Percentiles rank a stretch among this genome's conserved stretches.
Evolutionary conservation across 768 basidiomycete genomes (phyloP).

Genomic region (Rhodotorula toruloides): DNA sequence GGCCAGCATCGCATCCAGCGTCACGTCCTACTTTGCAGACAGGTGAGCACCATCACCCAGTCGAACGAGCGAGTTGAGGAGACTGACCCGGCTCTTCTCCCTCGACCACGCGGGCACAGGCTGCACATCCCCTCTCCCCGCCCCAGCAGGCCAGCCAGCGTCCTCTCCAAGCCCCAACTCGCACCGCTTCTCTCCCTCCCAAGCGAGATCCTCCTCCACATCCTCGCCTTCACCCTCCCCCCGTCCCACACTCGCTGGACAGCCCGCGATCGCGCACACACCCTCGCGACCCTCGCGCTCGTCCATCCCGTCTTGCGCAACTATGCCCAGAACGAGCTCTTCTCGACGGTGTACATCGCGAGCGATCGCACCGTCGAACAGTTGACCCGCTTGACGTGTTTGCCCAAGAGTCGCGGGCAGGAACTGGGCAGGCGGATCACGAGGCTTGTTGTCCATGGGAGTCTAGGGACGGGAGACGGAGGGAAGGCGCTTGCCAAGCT

Average conservation of each 20-base stretch:
- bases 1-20: background rate
- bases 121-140: background rate
- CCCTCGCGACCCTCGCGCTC: constrained; percentile 16
- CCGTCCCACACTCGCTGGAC: background rate
- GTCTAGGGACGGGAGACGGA: constrained; percentile 1
- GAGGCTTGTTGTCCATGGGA: constrained; percentile 2
- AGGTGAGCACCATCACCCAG: background rate
- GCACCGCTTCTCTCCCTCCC: constrained; percentile 22
- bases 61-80: background rate
- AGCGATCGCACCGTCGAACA: constrained; percentile 2
- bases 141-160: background rate
- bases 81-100: background rate
- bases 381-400: background rate
- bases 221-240: constrained; percentile 23
- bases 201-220: constrained; percentile 23
- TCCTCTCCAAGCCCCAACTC: background rate
- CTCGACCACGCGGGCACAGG: background rate
- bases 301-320: constrained; percentile 17
- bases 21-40: background rate
- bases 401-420: background rate
- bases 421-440: constrained; percentile 1
- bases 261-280: background rate
- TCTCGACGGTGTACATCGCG: constrained; percentile 2
- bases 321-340: constrained; percentile 19
- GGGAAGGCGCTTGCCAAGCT: constrained; percentile 11